Evolutionary conservation across 1,284 basidiomycete species (phyloP).

Genomic region (Leccinum fuscescens): DNA sequence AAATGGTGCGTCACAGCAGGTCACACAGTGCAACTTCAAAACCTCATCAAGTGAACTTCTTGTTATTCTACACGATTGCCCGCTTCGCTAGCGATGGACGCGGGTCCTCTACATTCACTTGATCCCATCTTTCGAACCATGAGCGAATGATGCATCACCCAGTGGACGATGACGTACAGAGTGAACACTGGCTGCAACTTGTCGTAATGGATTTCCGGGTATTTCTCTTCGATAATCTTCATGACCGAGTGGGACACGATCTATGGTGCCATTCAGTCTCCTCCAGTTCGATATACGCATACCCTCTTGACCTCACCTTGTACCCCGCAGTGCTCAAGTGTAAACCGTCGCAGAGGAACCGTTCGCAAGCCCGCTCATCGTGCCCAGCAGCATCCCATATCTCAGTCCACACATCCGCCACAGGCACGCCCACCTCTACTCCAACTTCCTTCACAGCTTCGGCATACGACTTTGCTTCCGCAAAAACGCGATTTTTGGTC

Average conservation of each 20-base stretch:
- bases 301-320: slow-evolving; percentile 38
- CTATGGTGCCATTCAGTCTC: slow-evolving; percentile 37
- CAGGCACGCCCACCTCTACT: slow-evolving; percentile 48
- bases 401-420: slow-evolving; percentile 69
- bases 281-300: neutral
- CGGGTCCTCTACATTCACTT: slow-evolving; percentile 39
- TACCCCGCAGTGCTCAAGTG: slow-evolving; percentile 77
- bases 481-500: slow-evolving; percentile 56
- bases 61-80: neutral
- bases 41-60: neutral
- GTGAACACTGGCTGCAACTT: slow-evolving; percentile 53
- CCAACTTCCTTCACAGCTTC: slow-evolving; percentile 67
- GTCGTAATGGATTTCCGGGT: slow-evolving; percentile 71
- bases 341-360: slow-evolving; percentile 68
- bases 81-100: slow-evolving; percentile 32
- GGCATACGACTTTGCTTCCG: slow-evolving; percentile 65
- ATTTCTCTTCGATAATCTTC: slow-evolving; percentile 51
- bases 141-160: slow-evolving; percentile 1
- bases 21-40: neutral
- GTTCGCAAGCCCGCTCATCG: slow-evolving; percentile 47
- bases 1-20: too few species aligned
- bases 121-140: slow-evolving; percentile 36
- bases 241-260: slow-evolving; percentile 65
- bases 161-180: slow-evolving; percentile 37
- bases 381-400: slow-evolving; percentile 67